Evolutionary conservation across 371 early-diverging fungal genomes (phyloP).

Genomic region (Amoeboaphelidium protococcarum): DNA sequence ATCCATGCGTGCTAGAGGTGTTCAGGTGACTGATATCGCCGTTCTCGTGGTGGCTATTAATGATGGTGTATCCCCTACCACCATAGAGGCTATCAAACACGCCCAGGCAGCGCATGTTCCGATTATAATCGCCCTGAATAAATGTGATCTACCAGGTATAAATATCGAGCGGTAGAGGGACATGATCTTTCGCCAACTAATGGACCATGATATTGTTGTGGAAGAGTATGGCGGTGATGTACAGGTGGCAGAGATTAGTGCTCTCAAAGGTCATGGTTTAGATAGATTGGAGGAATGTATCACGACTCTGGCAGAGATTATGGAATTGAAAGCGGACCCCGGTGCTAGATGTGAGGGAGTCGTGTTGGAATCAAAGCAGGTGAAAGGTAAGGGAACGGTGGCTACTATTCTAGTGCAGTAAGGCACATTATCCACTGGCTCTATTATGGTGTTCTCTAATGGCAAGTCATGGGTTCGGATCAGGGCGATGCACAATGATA

Average conservation of each 20-base stretch:
- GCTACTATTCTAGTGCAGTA: conserved; percentile 62
- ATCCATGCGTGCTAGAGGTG: conserved; percentile 77
- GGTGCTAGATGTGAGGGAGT: conserved; percentile 43
- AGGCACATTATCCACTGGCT: conserved; percentile 51
- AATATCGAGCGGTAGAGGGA: conserved; percentile 20
- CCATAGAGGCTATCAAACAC: conserved; percentile 76
- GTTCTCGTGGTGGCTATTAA: conserved; percentile 87
- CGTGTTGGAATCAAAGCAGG: conserved; percentile 62
- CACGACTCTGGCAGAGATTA: conserved; percentile 48
- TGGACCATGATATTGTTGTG: conserved; percentile 45
- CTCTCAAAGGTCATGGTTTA: conserved; percentile 53
- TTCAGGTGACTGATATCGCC: conserved; percentile 72
- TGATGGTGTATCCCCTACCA: conserved; percentile 93
- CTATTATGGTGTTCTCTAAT: conserved; percentile 50
- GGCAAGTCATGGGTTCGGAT: conserved; percentile 66
- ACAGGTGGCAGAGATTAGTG: conserved; percentile 64
- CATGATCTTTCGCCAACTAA: conserved; percentile 42
- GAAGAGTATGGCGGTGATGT: conserved; percentile 85
- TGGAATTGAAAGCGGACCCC: conserved; percentile 43
- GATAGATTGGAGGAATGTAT: conserved; percentile 69
- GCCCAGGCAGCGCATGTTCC: conserved; percentile 65
- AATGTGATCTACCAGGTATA: conserved; percentile 71
- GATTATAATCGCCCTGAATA: conserved; percentile 82
- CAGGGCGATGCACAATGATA: conserved; percentile 49
- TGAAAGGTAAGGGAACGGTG: conserved; percentile 51